Evolutionary conservation across 441 rosid species (phyloP).

Genomic region (Populus tomentosa): DNA sequence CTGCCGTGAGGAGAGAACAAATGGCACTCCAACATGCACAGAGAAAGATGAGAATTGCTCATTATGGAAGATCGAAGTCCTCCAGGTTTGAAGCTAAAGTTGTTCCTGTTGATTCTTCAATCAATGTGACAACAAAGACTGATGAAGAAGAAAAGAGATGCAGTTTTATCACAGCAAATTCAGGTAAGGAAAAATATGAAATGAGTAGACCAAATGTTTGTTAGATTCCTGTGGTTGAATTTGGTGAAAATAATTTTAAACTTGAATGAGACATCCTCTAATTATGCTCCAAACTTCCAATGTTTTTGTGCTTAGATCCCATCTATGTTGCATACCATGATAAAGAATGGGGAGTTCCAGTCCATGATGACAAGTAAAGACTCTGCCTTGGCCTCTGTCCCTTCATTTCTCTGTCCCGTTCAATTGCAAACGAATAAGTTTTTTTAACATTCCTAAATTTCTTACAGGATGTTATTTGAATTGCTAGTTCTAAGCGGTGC

Average conservation of each 20-base stretch:
- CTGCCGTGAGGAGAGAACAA: slow-evolving; percentile 76
- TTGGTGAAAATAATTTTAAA: neutral
- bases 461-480: slow-evolving; percentile 62
- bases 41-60: slow-evolving; percentile 71
- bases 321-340: slow-evolving; percentile 77
- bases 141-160: slow-evolving; percentile 46
- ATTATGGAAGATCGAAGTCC: slow-evolving; percentile 80
- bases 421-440: neutral
- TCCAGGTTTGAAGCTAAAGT: slow-evolving; percentile 45
- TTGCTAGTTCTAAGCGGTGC: slow-evolving; percentile 69
- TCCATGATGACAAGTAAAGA: slow-evolving; percentile 64
- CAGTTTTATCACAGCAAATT: slow-evolving; percentile 72
- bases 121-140: neutral
- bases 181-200: no score
- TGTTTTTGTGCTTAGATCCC: slow-evolving; percentile 46
- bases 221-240: neutral
- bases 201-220: neutral
- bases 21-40: slow-evolving; percentile 75
- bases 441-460: neutral
- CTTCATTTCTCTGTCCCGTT: neutral
- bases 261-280: neutral
- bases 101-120: slow-evolving; percentile 34
- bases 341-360: slow-evolving; percentile 91
- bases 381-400: neutral
- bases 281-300: neutral